Percentiles rank a stretch among this genome's conserved stretches.
phyloP scores from a whole-genome alignment of 2,329 filamentous ascomycete species.

The Talaromyces atroroseus region DNA sequence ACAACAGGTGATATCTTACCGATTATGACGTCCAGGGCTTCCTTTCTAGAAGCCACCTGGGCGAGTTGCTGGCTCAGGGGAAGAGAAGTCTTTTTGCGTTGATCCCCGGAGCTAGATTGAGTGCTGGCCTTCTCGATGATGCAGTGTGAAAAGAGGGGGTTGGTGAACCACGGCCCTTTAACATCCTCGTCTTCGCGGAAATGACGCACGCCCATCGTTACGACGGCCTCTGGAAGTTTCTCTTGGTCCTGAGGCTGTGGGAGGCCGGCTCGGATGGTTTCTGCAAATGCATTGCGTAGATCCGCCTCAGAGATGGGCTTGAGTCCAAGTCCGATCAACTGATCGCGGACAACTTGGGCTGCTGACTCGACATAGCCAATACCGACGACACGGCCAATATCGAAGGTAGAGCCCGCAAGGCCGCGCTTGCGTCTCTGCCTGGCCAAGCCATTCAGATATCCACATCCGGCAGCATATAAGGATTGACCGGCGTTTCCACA shows the following conservation, averaged over 20 bases:
- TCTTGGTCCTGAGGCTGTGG: slow-evolving; percentile 20
- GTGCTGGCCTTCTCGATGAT: not conserved
- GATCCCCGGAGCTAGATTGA: not conserved
- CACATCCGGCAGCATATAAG: slow-evolving; percentile 13
- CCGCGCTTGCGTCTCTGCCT: slow-evolving; percentile 10
- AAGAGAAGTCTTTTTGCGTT: not conserved
- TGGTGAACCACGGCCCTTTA: not conserved
- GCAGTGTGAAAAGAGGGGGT: not conserved
- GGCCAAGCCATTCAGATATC: slow-evolving; percentile 17
- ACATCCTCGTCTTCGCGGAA: not conserved
- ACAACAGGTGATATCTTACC: too few relatives aligned
- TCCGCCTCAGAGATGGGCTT: slow-evolving; percentile 44
- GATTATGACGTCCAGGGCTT: not conserved
- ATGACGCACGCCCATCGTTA: slow-evolving; percentile 12
- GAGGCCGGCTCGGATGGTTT: slow-evolving; percentile 44
- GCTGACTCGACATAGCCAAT: slow-evolving; percentile 22
- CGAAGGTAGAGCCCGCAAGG: slow-evolving; percentile 18
- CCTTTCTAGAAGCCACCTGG: not conserved
- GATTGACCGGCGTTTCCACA: slow-evolving; percentile 2
- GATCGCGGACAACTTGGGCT: not conserved
- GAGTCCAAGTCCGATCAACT: not conserved
- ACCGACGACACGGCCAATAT: slow-evolving; percentile 24
- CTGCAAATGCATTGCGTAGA: slow-evolving; percentile 49
- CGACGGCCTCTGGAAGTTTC: not conserved
- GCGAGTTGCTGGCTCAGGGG: slow-evolving; percentile 6